These are phyloP conservation scores for Claviceps purpurea DNA, from an alignment of 2,329 filamentous ascomycete genomes.

Conservation along the genomic window DNA sequence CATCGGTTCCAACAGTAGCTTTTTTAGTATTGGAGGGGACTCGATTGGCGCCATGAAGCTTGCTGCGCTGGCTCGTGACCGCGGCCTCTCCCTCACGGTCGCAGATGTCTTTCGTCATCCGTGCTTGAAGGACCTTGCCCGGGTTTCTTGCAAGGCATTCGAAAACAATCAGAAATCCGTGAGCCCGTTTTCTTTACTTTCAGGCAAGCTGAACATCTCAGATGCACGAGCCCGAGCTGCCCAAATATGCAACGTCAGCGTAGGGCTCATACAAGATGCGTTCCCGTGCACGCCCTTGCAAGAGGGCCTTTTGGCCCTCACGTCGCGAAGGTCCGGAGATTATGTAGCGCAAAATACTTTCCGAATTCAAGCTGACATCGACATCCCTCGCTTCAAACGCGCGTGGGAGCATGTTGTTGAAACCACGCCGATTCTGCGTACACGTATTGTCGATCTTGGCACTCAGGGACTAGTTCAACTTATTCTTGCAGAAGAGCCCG, in stretches of 20 bases:
- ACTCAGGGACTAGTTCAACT: conserved; percentile 1
- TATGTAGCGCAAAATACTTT: conserved; percentile 1
- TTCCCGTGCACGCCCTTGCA: conserved; percentile 4
- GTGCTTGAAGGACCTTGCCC: conserved; percentile 1
- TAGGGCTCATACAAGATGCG: not conserved
- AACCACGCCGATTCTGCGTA: conserved; percentile 4
- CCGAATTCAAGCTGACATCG: not conserved
- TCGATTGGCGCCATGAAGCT: conserved; percentile 17
- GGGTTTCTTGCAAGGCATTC: not conserved
- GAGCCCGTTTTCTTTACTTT: conserved; percentile 1
- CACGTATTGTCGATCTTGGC: conserved; percentile 2
- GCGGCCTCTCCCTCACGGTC: conserved; percentile 24
- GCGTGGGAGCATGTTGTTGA: conserved; percentile 3
- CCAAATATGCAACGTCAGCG: not conserved
- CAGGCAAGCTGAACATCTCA: not conserved
- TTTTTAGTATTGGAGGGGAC: conserved; percentile 7
- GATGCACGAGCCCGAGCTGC: not conserved
- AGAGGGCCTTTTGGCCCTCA: conserved; percentile 3
- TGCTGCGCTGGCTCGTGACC: conserved; percentile 22
- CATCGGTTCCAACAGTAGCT: conserved; percentile 6
- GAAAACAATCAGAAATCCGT: not conserved
- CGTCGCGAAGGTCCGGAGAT: not conserved
- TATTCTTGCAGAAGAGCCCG: conserved; percentile 4
- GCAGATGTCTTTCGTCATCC: conserved; percentile 21
- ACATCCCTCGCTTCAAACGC: not conserved